These are phyloP conservation scores for Cryphonectria parasitica DNA, from an alignment of 2,329 filamentous ascomycete species.

Conservation along the genomic window DNA sequence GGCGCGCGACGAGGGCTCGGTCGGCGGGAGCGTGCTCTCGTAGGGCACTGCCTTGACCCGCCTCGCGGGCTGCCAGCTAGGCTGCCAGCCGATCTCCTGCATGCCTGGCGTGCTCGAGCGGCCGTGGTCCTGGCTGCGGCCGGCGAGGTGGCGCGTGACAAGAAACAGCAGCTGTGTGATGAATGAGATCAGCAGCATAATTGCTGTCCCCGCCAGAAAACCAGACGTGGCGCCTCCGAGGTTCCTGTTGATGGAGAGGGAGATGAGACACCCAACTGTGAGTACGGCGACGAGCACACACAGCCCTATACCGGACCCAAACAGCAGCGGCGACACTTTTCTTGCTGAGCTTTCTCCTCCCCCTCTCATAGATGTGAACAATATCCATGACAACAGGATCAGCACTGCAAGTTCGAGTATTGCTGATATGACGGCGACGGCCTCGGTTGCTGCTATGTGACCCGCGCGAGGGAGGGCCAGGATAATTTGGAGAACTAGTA, in stretches of 20 bases:
- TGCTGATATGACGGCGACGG: slow-evolving; percentile 44
- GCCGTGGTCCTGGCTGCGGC: slow-evolving; percentile 39
- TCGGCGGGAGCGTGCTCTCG: slow-evolving; percentile 46
- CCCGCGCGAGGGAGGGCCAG: slow-evolving; percentile 42
- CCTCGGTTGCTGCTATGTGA: slow-evolving; percentile 38
- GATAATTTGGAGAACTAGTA: slow-evolving; percentile 46
- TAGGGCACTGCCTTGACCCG: slow-evolving; percentile 60
- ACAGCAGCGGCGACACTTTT: slow-evolving; percentile 40
- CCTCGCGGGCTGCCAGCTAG: slow-evolving; percentile 37
- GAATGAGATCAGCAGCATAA: slow-evolving; percentile 51
- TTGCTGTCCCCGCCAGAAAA: slow-evolving; percentile 50
- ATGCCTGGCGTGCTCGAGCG: slow-evolving; percentile 37
- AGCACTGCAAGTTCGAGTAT: slow-evolving; percentile 44
- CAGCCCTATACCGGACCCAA: slow-evolving; percentile 43
- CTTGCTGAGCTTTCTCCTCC: slow-evolving; percentile 27
- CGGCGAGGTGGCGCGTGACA: slow-evolving; percentile 47
- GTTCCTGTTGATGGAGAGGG: slow-evolving; percentile 42
- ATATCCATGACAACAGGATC: slow-evolving; percentile 40
- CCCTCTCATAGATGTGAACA: slow-evolving; percentile 34
- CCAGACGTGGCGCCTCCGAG: slow-evolving; percentile 39
- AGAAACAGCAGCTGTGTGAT: slow-evolving; percentile 54
- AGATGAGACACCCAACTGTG: slow-evolving; percentile 49
- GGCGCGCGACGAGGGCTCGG: slow-evolving; percentile 39
- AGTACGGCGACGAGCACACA: slow-evolving; percentile 50
- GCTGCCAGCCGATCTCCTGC: slow-evolving; percentile 39